These are phyloP conservation scores for Fraxinus pennsylvanica DNA, from an alignment of 257 asterid genomes.

Conservation along the genomic window DNA sequence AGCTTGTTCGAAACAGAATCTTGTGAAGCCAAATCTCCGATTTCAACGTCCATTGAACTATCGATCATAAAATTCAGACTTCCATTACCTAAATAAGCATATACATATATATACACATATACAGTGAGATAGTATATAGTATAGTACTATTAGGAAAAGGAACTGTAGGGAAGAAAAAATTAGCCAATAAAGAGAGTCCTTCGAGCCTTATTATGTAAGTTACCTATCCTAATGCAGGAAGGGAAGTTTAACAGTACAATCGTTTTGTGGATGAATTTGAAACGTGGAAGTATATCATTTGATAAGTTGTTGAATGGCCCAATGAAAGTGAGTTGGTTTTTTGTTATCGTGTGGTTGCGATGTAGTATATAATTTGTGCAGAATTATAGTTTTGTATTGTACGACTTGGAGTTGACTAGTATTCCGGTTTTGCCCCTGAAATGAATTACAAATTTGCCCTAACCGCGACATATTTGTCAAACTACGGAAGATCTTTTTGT, in stretches of 20 bases:
- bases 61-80: neutral
- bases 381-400: neutral
- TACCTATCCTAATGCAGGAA: slow-evolving; percentile 11
- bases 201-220: slow-evolving; percentile 17
- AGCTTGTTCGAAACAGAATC: slow-evolving; percentile 20
- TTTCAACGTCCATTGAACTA: slow-evolving; percentile 33
- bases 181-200: neutral
- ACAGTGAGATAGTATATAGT: neutral
- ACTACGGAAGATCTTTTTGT: neutral
- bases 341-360: neutral
- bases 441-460: neutral
- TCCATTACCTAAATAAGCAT: neutral
- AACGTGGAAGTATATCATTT: neutral
- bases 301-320: neutral
- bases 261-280: neutral
- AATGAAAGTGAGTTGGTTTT: neutral
- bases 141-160: neutral
- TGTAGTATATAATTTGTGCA: neutral
- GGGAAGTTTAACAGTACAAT: neutral
- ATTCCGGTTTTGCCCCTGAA: neutral
- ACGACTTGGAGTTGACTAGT: neutral
- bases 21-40: slow-evolving; percentile 1
- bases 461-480: neutral
- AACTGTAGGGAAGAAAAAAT: neutral
- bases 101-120: neutral